phyloP scores from a whole-genome alignment of 139 green algal genomes.

The Klebsormidium nitens region DNA sequence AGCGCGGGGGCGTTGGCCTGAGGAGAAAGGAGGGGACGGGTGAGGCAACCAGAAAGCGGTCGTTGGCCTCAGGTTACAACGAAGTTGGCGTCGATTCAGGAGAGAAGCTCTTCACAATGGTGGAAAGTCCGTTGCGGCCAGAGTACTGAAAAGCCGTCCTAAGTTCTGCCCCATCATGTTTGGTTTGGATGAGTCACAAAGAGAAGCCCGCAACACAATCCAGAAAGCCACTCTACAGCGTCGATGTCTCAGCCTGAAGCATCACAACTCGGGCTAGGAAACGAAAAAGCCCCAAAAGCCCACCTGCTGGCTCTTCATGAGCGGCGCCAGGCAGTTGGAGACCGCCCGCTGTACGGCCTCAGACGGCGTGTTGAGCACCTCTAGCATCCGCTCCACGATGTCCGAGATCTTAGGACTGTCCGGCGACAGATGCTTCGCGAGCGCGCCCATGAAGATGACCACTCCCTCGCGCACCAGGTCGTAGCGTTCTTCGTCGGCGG shows the following conservation, averaged over 20 bases:
- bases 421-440: slow-evolving; percentile 71
- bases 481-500: slow-evolving; percentile 57
- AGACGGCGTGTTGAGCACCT: slow-evolving; percentile 81
- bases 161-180: too few relatives aligned
- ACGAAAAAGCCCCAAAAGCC: too few relatives aligned
- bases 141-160: too few relatives aligned
- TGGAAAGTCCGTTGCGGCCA: too few relatives aligned
- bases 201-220: background rate
- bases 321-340: slow-evolving; percentile 74
- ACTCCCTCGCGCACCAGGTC: slow-evolving; percentile 83
- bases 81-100: too few relatives aligned
- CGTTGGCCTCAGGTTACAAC: too few relatives aligned
- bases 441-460: slow-evolving; percentile 85
- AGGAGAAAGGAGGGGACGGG: background rate
- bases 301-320: slow-evolving; percentile 53
- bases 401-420: slow-evolving; percentile 28
- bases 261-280: too few relatives aligned
- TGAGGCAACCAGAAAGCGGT: too few relatives aligned
- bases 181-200: background rate
- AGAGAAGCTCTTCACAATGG: too few relatives aligned
- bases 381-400: slow-evolving; percentile 60
- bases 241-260: too few relatives aligned
- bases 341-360: slow-evolving; percentile 86
- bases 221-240: background rate
- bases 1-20: slow-evolving; percentile 21